A percentile compares a stretch with the other conserved stretches of the same genome.
phyloP scores from a whole-genome alignment of 108 stramenopile species.

The Pseudonitzschia pungens region DNA sequence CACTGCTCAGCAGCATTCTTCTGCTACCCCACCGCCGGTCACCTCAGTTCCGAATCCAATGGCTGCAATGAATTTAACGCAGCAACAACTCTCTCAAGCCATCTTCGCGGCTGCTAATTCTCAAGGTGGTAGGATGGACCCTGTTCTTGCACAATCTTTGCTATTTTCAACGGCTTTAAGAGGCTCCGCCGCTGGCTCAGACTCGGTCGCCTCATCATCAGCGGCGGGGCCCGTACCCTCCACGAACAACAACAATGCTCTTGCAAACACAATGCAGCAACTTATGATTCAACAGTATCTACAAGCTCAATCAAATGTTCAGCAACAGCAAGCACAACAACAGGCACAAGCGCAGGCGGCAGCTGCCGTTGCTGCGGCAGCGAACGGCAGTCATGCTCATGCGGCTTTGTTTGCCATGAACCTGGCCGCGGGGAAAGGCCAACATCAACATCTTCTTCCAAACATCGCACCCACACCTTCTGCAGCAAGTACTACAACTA shows the following conservation, averaged over 20 bases:
- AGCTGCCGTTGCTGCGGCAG: conserved; percentile 17
- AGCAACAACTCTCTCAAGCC: conserved; percentile 8
- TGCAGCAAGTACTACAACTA: background rate
- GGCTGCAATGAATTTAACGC: background rate
- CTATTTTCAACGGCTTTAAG: background rate
- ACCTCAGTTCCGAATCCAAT: background rate
- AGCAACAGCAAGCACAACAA: conserved; percentile 35
- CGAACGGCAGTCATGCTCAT: conserved; percentile 5
- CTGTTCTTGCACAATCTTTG: background rate
- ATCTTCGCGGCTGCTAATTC: conserved; percentile 19
- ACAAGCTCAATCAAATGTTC: conserved; percentile 31
- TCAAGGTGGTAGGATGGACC: background rate
- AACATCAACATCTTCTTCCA: background rate
- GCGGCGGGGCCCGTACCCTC: background rate
- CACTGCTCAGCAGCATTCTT: background rate
- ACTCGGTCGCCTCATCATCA: background rate
- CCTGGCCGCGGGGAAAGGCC: conserved; percentile 15
- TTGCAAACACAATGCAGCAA: conserved; percentile 30
- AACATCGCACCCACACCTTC: background rate
- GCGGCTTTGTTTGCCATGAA: conserved; percentile 16
- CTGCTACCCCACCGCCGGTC: background rate
- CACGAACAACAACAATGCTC: background rate
- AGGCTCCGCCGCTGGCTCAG: background rate
- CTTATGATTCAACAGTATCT: conserved; percentile 32
- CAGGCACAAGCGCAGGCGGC: conserved; percentile 19